phyloP scores from a whole-genome alignment of 805 yeast genomes.

The Komagataella ulmi region DNA sequence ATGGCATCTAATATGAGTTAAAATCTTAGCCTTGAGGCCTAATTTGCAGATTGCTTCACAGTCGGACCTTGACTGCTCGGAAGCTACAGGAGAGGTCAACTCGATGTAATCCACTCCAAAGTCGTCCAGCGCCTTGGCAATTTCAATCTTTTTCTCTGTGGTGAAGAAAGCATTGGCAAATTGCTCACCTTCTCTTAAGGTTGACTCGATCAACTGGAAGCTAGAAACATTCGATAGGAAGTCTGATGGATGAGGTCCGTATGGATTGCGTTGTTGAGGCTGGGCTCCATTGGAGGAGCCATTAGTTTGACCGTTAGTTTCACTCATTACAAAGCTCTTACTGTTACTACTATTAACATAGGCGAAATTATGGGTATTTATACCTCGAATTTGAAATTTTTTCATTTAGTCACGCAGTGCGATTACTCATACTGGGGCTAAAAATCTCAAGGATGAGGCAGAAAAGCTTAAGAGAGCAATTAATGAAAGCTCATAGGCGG shows the following conservation, averaged over 20 bases:
- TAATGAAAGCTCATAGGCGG: not conserved
- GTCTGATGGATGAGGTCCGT: constrained; percentile 93
- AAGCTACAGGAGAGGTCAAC: constrained; percentile 94
- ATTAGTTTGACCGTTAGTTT: not conserved
- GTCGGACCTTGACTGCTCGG: constrained; percentile 84
- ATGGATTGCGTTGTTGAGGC: constrained; percentile 48
- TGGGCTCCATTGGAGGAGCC: constrained; percentile 9
- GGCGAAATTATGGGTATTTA: not conserved
- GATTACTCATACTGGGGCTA: not conserved
- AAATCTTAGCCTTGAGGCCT: constrained; percentile 88
- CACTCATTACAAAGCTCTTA: not conserved
- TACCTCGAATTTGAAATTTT: not conserved
- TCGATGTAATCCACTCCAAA: constrained; percentile 98
- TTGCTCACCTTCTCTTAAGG: constrained; percentile 97
- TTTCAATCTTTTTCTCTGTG: constrained; percentile 91
- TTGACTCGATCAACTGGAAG: constrained; percentile 89
- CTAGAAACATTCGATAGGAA: constrained; percentile 77
- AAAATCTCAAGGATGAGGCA: not conserved
- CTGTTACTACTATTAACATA: not conserved
- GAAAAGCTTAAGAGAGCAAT: not conserved
- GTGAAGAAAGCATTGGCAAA: constrained; percentile 94
- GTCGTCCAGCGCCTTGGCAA: constrained; percentile 93
- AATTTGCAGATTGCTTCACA: constrained; percentile 98
- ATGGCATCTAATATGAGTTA: constrained; percentile 95
- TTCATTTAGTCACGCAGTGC: not conserved